These are phyloP conservation scores for Xylariaceae sp. DNA, from an alignment of 2,329 filamentous ascomycete genomes.

Conservation along the genomic window DNA sequence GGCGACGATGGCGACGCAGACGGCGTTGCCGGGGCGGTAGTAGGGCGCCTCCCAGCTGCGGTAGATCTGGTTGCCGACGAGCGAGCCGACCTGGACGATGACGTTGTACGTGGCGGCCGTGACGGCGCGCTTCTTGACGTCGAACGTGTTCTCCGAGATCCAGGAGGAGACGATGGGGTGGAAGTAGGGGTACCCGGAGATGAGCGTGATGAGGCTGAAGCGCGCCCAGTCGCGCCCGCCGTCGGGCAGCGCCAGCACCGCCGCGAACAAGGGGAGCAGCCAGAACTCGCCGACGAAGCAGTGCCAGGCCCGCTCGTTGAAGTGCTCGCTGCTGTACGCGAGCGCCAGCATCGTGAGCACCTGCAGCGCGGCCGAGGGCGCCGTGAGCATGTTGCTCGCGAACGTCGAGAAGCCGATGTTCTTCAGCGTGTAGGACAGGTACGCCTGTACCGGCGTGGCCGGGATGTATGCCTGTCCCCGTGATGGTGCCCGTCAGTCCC, in stretches of 20 bases:
- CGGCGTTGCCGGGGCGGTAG: constrained; percentile 39
- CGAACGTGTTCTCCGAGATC: constrained; percentile 40
- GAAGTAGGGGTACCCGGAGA: constrained; percentile 41
- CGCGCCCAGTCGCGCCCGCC: constrained; percentile 33
- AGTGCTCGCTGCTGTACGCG: constrained; percentile 14
- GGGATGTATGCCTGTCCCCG: constrained; percentile 44
- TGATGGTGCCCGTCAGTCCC: too few species aligned
- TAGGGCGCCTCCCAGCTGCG: constrained; percentile 20
- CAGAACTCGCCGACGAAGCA: constrained; percentile 40
- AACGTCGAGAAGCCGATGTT: constrained; percentile 53
- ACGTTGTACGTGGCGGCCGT: constrained; percentile 44
- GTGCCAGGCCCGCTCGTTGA: constrained; percentile 37
- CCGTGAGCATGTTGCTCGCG: constrained; percentile 54
- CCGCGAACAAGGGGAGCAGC: constrained; percentile 41
- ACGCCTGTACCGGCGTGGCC: constrained; percentile 37
- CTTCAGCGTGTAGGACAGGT: constrained; percentile 52
- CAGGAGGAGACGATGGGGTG: constrained; percentile 41
- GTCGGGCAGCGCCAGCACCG: constrained; percentile 32
- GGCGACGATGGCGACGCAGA: constrained; percentile 44
- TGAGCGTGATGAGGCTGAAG: constrained; percentile 30
- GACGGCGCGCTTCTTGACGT: constrained; percentile 39
- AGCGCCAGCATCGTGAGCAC: constrained; percentile 31
- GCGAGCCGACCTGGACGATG: constrained; percentile 35
- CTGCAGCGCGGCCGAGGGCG: constrained; percentile 42
- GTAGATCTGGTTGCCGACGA: constrained; percentile 43